Conservation (phyloP, 257 asterid genomes). For the Solanum etuberosum region DNA sequence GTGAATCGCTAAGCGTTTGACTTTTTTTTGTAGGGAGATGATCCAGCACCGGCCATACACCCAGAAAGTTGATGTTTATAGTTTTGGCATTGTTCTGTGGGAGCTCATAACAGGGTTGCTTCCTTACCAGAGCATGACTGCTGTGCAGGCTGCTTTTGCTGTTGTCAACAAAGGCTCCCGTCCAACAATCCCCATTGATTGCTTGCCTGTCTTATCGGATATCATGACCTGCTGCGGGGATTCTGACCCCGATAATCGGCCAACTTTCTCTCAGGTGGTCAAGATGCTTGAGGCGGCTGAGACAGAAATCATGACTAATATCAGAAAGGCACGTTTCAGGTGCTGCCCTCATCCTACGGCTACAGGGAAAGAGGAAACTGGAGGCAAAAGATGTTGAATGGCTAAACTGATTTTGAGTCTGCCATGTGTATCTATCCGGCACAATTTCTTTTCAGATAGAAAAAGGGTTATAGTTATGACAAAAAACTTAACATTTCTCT, state of each 20-base stretch:
- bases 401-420: conserved; percentile 12
- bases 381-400: neutral
- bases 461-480: conserved; percentile 22
- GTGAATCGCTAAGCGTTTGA: neutral
- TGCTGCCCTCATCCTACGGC: conserved; percentile 89
- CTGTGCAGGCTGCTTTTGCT: conserved; percentile 94
- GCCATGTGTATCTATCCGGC: conserved; percentile 45
- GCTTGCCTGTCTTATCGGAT: conserved; percentile 66
- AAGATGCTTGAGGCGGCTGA: conserved; percentile 87
- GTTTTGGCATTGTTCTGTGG: conserved; percentile 97
- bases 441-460: conserved; percentile 40
- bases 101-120: conserved; percentile 94
- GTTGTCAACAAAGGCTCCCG: conserved; percentile 95
- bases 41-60: conserved; percentile 97
- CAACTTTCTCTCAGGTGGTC: conserved; percentile 70
- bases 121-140: conserved; percentile 96
- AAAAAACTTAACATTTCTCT: conserved; percentile 18
- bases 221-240: conserved; percentile 97
- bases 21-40: conserved; percentile 71
- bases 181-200: conserved; percentile 66
- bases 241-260: conserved; percentile 67
- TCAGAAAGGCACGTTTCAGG: conserved; percentile 93
- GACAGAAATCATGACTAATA: conserved; percentile 69
- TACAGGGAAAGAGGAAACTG: neutral
- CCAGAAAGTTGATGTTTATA: conserved; percentile 91